Base-by-base conservation (phyloP, 176 grass and related monocot genomes). In the Triticum timopheevii region DNA sequence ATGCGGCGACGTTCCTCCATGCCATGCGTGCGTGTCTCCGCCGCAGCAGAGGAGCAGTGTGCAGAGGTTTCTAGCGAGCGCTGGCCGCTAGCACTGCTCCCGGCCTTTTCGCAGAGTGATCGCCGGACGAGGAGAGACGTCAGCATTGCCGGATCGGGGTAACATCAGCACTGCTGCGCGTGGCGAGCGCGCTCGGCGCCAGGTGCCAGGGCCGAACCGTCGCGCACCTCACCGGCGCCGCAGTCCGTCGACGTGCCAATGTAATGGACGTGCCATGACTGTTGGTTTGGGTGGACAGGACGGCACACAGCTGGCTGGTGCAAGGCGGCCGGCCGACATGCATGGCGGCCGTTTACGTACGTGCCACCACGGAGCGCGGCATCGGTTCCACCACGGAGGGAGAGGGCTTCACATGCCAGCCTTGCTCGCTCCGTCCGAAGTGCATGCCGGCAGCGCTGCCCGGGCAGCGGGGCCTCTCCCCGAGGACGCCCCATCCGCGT, bases 401-500 rank as follows among this genome's bases (percentile, higher is more conserved):
- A 66, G 1, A 13, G 31, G 35, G 13, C 22, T 36, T 30, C 65
- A 40, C 79, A 25, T 74, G 68, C 61, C 31, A 25, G 19, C 25
- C 34, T 36, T 19, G 16, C 17, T 10, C 1, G 65, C 19, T 30
- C 65, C 34, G 64, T 39, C 50, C 52, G 71, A 64, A 50, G 74
- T 4, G 83, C 74, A 8, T 9, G 54, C 54, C 54, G n/a, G 15
- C 73, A 15, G 3, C 11, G 22, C 6, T 13, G 56, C 30, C 40
- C 67, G 1, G 15, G 11, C 38, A 36, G 12, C 2, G 39, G 2
- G 30, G 61, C 58, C 5, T 66, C 12, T 7, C 20, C 35, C 61
- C 87, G n/a, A 80, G 81, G 75, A 73, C 81, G 28, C 6, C 27
- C 65, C 66, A 31, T 84, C 82, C 34, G 11, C 20, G 9, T 76